Conservation (phyloP, 257 asterid genomes). For the Scutellaria minor region DNA sequence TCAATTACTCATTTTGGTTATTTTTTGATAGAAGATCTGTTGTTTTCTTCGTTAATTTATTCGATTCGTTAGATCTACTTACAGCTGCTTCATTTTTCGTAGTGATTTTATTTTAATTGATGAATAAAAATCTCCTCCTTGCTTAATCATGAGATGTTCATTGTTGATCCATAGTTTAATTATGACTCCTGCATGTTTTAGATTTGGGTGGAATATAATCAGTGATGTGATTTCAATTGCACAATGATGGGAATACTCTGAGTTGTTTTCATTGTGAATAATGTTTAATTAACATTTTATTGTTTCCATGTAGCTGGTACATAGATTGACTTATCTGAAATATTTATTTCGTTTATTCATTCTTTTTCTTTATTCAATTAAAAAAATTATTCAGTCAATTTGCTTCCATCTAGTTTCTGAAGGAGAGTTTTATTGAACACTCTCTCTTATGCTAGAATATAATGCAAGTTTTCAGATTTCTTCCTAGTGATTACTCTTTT, state of each 20-base stretch:
- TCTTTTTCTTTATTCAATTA: neutral
- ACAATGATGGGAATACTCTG: conserved; percentile 3
- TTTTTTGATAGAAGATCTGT: conserved; percentile 19
- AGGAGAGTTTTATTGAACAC: neutral
- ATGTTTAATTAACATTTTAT: too few relatives aligned
- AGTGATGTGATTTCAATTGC: conserved; percentile 6
- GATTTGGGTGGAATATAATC: conserved; percentile 18
- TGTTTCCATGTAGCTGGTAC: too few relatives aligned
- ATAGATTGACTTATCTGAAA: neutral
- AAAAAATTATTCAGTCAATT: neutral
- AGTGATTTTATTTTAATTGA: too few relatives aligned
- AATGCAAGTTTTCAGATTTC: neutral
- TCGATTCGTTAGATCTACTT: conserved; percentile 25
- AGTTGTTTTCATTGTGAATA: neutral
- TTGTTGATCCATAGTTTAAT: neutral
- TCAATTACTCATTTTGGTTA: neutral
- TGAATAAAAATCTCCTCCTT: too few relatives aligned
- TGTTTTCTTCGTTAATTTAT: neutral
- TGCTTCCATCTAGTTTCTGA: neutral
- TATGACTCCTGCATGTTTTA: conserved; percentile 5
- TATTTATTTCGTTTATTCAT: neutral
- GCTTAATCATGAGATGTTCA: too few relatives aligned
- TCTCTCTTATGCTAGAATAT: neutral
- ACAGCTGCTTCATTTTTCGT: neutral
- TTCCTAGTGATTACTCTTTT: neutral